These are phyloP conservation scores for Knoxia roxburghii DNA, from an alignment of 257 asterid genomes.

Conservation along the genomic window DNA sequence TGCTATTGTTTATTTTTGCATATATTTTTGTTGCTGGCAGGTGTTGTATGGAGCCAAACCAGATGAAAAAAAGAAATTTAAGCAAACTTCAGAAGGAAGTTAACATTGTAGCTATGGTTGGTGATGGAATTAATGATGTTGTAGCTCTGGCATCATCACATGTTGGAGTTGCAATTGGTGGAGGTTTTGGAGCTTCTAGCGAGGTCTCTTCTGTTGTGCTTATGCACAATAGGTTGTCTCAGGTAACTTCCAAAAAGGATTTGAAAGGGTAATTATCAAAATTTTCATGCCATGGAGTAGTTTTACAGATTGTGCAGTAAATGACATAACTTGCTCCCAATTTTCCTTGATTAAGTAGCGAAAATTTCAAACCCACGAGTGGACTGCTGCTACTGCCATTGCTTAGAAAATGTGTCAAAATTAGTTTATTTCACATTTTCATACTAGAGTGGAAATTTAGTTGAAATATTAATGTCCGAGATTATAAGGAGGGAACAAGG, in stretches of 20 bases:
- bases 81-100: conserved; percentile 58
- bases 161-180: conserved; percentile 92
- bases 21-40: conserved; percentile 39
- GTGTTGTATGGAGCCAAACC: conserved; percentile 86
- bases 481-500: too few species aligned
- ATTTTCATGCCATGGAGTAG: background rate
- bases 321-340: background rate
- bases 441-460: too few species aligned
- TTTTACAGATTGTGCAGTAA: background rate
- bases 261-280: background rate
- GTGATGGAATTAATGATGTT: conserved; percentile 97
- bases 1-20: background rate
- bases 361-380: too few species aligned
- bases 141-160: conserved; percentile 96
- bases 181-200: conserved; percentile 97
- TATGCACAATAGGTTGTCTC: too few species aligned
- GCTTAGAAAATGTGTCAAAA: background rate
- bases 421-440: background rate
- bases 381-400: too few species aligned
- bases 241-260: conserved; percentile 44
- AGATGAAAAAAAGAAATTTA: conserved; percentile 67
- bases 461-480: too few species aligned
- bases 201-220: too few species aligned
- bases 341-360: background rate
- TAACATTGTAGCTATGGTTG: conserved; percentile 95